Evolutionary conservation across 2,329 filamentous ascomycete species (phyloP), one percentile per base, ranked within the genome.

Genomic region (Epichloe baconii): DNA sequence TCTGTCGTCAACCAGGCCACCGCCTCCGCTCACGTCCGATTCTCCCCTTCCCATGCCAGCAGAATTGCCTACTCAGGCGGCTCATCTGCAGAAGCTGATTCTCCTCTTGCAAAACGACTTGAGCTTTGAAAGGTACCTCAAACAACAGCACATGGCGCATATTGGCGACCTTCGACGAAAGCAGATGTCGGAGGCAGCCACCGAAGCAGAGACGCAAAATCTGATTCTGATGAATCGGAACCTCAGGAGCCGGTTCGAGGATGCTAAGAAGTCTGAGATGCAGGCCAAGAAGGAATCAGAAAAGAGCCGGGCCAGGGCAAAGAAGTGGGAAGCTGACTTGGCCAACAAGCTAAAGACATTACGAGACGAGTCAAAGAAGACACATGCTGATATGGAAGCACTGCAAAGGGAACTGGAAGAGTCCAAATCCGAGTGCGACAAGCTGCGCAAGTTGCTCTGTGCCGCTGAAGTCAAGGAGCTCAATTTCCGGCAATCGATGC

Each of bases 121-220:
- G 43, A 86, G 85, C 56, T 93, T 91, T 60, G 88, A 93, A 64
- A 77, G 85, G 26, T 91, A 88, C 65, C 76, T 91, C 59, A 91
- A 90, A 62, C 80, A 88, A 56, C 87, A 93, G 60, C 87, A 91
- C 63, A 79, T 90, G 57, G 79, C 83, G 2, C 86, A 91, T 53
- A 90, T 93, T 61, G 86, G 86, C 1, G 85, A 88, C 60, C 68
- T 93, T 42, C 83, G 86, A 57, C 76, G 85, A 14, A 82, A 82
- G 55, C 83, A 88, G 53, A 80, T 91, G 56, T 79, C 79, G 56
- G 85, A 90, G 63, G 85, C 85, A 7, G 85, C 86, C 2, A 84
- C 80, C 1, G 87, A 91, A 62, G 86, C 87, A 0, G 86, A 93
- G 62, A 88, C 85, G 2, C 86, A 91, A 57, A 88, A 89, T 49